These are phyloP conservation scores for Platismatia glauca DNA, from an alignment of 495 filamentous ascomycete species.

Conservation along the genomic window DNA sequence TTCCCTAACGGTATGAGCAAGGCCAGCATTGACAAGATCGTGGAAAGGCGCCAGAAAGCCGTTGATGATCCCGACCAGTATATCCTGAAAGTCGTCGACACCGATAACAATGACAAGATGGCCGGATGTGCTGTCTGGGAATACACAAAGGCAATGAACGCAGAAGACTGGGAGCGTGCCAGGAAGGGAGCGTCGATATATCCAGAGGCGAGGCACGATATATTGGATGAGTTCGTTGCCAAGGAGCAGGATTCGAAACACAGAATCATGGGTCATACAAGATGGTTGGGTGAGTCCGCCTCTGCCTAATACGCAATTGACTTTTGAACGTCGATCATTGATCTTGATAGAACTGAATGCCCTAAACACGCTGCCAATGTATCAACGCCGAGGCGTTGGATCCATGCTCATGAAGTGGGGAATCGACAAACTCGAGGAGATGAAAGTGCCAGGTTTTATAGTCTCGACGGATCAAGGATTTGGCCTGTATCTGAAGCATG, in stretches of 20 bases:
- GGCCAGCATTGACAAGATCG: background rate
- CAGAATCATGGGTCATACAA: conserved; percentile 12
- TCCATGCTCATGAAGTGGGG: conserved; percentile 16
- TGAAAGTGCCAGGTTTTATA: conserved; percentile 11
- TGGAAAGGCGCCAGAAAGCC: background rate
- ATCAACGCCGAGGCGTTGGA: conserved; percentile 11
- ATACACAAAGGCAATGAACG: conserved; percentile 8
- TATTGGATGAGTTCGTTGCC: background rate
- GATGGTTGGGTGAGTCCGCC: conserved; percentile 6
- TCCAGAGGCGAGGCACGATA: conserved; percentile 4
- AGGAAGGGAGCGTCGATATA: conserved; percentile 1
- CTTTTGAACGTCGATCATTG: background rate
- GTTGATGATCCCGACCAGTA: conserved; percentile 7
- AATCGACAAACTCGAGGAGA: conserved; percentile 7
- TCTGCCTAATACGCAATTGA: background rate
- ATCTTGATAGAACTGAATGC: background rate
- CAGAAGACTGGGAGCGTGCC: conserved; percentile 6
- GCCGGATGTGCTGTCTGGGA: conserved; percentile 11
- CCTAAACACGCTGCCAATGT: conserved; percentile 1
- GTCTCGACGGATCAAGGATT: conserved; percentile 2
- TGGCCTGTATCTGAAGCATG: conserved; percentile 12
- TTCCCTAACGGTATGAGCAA: background rate
- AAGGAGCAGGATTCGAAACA: conserved; percentile 7
- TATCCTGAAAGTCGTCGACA: conserved; percentile 7
- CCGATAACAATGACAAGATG: conserved; percentile 8